Percentiles rank a stretch among this genome's conserved stretches.
Evolutionary conservation across 1,284 basidiomycete genomes (phyloP).

Genomic region (Rhodotorula sp.): DNA sequence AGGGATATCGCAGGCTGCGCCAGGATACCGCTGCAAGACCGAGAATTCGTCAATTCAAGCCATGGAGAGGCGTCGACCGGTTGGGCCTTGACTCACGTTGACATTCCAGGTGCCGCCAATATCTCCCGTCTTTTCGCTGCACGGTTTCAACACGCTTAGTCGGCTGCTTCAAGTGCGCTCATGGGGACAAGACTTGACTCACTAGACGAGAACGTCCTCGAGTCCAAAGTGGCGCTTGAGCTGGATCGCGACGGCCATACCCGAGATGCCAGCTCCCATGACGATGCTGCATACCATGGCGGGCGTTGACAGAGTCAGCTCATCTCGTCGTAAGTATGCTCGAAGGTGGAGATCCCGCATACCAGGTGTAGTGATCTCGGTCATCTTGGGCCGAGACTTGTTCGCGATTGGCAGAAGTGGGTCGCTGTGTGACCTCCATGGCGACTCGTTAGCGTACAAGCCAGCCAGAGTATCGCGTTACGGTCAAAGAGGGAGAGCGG

Average conservation of each 20-base stretch:
- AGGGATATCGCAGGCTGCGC: constrained; percentile 38
- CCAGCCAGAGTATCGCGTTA: background rate
- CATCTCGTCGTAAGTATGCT: too few species aligned
- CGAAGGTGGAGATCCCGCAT: background rate
- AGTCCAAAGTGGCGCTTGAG: constrained; percentile 31
- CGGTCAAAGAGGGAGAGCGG: too few species aligned
- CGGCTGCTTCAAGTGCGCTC: background rate
- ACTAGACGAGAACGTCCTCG: constrained; percentile 38
- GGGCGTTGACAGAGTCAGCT: background rate
- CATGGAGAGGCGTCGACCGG: background rate
- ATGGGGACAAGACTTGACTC: background rate
- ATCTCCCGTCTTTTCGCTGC: constrained; percentile 33
- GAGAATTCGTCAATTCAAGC: background rate
- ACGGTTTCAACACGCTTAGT: background rate
- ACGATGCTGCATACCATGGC: constrained; percentile 17
- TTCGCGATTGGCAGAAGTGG: background rate
- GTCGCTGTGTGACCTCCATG: background rate
- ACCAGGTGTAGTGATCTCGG: constrained; percentile 25
- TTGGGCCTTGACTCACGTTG: constrained; percentile 1
- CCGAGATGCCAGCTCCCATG: constrained; percentile 30
- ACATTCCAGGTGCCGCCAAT: constrained; percentile 35
- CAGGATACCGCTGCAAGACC: constrained; percentile 14
- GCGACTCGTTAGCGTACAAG: background rate
- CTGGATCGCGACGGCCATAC: constrained; percentile 37
- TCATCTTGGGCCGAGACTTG: constrained; percentile 16